Evolutionary conservation across 345 rosid genomes (phyloP), one percentile per base, ranked within the genome.

Genomic region (Acer negundo): DNA sequence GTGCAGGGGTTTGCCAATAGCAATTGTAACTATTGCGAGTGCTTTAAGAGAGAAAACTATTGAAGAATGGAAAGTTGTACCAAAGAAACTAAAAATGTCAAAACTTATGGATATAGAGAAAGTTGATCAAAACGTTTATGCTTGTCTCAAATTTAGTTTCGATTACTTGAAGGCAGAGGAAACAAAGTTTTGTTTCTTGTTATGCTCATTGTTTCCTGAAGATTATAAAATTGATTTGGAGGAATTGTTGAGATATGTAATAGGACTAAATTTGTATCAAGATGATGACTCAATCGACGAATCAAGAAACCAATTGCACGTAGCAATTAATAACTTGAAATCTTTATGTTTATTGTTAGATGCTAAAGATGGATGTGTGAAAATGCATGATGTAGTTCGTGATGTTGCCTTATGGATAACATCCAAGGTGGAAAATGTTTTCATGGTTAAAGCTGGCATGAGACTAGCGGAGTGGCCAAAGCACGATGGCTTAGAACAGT

Each of bases 401-500:
- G 61, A 44, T 63, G 53, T 64, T 26, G 70, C 17, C 40, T 24
- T 13, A 11, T 47, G 13, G 59, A 44, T 47, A 24, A 16, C 56
- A 19, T 11, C 23, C 0, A 13, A 38, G 2, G 70, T 26, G 8
- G 24, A 64, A 9, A 20, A 62, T 61, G 15, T 51, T 13, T 63
- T 64, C 17, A 15, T 24, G 24, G 69, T 75, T 15, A 66, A 65
- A 26, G 62, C 31, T 26, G 78, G 70, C n/a, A 16, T 23, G 6
- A n/a, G 72, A 12, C 23, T 62, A 56, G n/a, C 5, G 7, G 77
- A 63, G 13, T 75, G 77, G 77, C 77, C 77, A 24, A 49, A 63
- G n/a, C 56, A 10, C 12, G 24, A 24, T 5, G 56, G 44, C 20
- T 6, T 70, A 3, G 63, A 53, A 8, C 16, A 12, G 10, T 53